Base-by-base conservation (phyloP, 1,139 yeast species). In the Nakaseomyces glabratus region DNA sequence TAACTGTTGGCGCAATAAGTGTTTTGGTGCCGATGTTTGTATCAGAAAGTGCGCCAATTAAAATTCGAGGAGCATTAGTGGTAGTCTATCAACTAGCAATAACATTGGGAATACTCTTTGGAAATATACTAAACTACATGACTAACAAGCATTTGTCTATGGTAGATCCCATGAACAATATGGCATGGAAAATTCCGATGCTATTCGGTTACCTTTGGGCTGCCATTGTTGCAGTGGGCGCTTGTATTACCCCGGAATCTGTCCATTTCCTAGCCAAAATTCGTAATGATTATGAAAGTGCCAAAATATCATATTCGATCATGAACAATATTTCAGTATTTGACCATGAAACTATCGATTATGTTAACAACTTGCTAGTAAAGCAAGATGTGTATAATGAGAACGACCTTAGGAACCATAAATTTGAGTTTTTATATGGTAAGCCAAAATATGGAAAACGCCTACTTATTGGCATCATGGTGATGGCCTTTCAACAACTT, bases 401-500 rank as follows among this genome's bases (percentile, higher is more conserved):
- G 14, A 32, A 17, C 15, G 18, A 62, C 4, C 24, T 36, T 15
- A 36, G 38, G 30, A 36, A 36, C 22, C 33, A 42, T 28, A 65
- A 72, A 69, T 47, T 48, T 33, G 70, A 71, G 38, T 66, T 70
- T 41, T 42, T 70, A 35, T 58, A 61, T 26, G 78, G 79, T 40
- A 58, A 60, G 32, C 71, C 65, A 25, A 52, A 66, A 64, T 54
- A 69, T 61, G 44, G 63, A 46, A 35, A 52, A 47, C 65, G 81
- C 56, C 62, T 74, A 24, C 25, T 67, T 25, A 60, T 71, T 45
- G 81, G 81, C 40, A 58, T 69, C 31, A 49, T 65, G 55, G 63
- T 73, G 37, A 76, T 72, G 68, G 60, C 69, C 11, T 69, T 72
- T 52, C 79, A 73, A 52, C 78, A 72, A 51, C 61, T 71, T 47